phyloP scores from a whole-genome alignment of 1,139 yeast genomes.

The Pichia sp. region DNA sequence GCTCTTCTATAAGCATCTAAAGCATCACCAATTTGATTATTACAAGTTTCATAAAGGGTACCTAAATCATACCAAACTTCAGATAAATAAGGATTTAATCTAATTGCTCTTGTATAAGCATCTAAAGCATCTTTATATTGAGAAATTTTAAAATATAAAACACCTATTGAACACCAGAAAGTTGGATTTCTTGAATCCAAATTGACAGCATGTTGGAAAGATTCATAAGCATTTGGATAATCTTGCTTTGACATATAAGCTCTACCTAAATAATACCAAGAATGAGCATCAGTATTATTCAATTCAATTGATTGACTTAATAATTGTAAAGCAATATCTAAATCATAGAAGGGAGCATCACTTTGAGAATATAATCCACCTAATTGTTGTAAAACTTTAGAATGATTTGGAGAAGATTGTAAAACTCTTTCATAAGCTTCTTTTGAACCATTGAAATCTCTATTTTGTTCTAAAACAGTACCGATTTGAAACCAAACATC shows the following conservation, averaged over 20 bases:
- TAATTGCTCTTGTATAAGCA: constrained; percentile 93
- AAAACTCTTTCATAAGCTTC: constrained; percentile 94
- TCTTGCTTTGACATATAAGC: constrained; percentile 95
- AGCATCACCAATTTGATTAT: constrained; percentile 91
- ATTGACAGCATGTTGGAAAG: constrained; percentile 97
- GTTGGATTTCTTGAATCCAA: constrained; percentile 95
- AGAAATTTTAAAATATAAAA: constrained; percentile 86
- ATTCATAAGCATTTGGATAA: constrained; percentile 93
- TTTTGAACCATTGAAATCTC: constrained; percentile 84
- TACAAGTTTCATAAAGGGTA: constrained; percentile 92
- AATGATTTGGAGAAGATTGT: constrained; percentile 85
- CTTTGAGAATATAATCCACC: constrained; percentile 95
- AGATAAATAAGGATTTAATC: constrained; percentile 89
- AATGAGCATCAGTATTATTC: constrained; percentile 86
- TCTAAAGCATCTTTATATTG: constrained; percentile 96
- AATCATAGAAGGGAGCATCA: constrained; percentile 61
- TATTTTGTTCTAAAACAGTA: constrained; percentile 87
- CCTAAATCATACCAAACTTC: constrained; percentile 99
- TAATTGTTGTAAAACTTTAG: constrained; percentile 89
- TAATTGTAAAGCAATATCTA: constrained; percentile 75
- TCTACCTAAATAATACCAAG: constrained; percentile 94
- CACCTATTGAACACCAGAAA: constrained; percentile 98
- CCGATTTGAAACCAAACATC: constrained; percentile 99
- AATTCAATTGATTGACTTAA: constrained; percentile 82
- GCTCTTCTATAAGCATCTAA: constrained; percentile 96